These are phyloP conservation scores for Carallia brachiata DNA, from an alignment of 345 rosid genomes.

Conservation along the genomic window DNA sequence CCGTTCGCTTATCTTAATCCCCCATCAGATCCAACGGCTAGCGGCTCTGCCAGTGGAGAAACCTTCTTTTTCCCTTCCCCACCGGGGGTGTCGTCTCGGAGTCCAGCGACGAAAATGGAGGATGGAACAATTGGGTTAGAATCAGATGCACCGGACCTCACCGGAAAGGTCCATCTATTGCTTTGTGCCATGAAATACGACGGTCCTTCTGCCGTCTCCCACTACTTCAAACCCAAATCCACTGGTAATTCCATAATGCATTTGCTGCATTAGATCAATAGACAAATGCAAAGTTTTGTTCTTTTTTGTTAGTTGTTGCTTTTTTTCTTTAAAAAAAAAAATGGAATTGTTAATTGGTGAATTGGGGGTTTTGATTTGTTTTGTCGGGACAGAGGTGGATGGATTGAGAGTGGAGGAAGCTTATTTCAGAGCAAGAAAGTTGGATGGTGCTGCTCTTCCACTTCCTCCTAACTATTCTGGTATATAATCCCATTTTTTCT, in stretches of 20 bases:
- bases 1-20: too few relatives aligned
- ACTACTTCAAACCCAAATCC: conserved; percentile 74
- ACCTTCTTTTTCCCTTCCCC: too few relatives aligned
- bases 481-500: conserved; percentile 17
- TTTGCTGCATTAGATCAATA: too few relatives aligned
- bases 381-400: conserved; percentile 54
- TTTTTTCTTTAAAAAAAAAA: not conserved
- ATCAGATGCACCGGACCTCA: conserved; percentile 37
- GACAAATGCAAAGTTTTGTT: too few relatives aligned
- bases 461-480: conserved; percentile 74
- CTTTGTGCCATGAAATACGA: conserved; percentile 78
- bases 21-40: too few relatives aligned
- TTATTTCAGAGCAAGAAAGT: conserved; percentile 79
- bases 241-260: conserved; percentile 35
- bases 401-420: conserved; percentile 67
- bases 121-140: too few relatives aligned
- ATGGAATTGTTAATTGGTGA: not conserved
- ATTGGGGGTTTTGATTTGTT: not conserved
- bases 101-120: too few relatives aligned
- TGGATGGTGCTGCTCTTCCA: conserved; percentile 64
- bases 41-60: too few relatives aligned
- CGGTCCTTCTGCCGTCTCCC: conserved; percentile 68
- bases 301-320: too few relatives aligned
- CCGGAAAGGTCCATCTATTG: conserved; percentile 60
- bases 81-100: too few relatives aligned